phyloP scores from a whole-genome alignment of 2,329 filamentous ascomycete genomes.

The Ophiostoma pallidulum region DNA sequence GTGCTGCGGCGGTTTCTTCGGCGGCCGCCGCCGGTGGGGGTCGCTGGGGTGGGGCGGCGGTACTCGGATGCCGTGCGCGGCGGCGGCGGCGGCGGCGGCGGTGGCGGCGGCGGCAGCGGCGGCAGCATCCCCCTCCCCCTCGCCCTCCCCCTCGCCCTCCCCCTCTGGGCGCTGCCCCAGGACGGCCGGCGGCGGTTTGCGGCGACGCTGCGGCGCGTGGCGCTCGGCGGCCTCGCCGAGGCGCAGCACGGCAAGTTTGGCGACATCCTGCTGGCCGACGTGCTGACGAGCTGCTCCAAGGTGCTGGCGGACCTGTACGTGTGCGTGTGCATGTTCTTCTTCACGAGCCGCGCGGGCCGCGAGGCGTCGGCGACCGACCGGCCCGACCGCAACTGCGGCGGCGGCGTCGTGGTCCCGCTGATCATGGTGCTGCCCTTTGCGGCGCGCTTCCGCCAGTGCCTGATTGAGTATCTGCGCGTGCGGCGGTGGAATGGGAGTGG shows the following conservation, averaged over 20 bases:
- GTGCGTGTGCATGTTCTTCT: slow-evolving; percentile 83
- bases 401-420: slow-evolving; percentile 68
- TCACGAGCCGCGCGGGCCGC: slow-evolving; percentile 24
- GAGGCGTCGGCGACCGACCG: slow-evolving; percentile 65
- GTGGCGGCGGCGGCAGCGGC: slow-evolving; percentile 38
- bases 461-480: slow-evolving; percentile 77
- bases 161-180: slow-evolving; percentile 38
- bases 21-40: slow-evolving; percentile 8
- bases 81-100: slow-evolving; percentile 63
- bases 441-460: slow-evolving; percentile 83
- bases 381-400: slow-evolving; percentile 75
- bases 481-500: slow-evolving; percentile 31
- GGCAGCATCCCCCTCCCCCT: background rate
- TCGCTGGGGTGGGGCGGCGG: too few relatives aligned
- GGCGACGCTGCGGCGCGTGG: slow-evolving; percentile 64
- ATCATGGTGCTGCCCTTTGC: slow-evolving; percentile 74
- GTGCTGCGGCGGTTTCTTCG: slow-evolving; percentile 43
- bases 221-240: slow-evolving; percentile 77
- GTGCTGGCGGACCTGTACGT: slow-evolving; percentile 86
- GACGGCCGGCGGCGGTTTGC: slow-evolving; percentile 68
- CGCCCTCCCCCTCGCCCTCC: too few relatives aligned
- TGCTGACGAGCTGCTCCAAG: slow-evolving; percentile 88
- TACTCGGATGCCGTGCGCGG: too few relatives aligned
- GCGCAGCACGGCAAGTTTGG: slow-evolving; percentile 86
- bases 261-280: slow-evolving; percentile 88